Base-by-base conservation (phyloP, 768 basidiomycete species). In the Kwoniella sp. region DNA sequence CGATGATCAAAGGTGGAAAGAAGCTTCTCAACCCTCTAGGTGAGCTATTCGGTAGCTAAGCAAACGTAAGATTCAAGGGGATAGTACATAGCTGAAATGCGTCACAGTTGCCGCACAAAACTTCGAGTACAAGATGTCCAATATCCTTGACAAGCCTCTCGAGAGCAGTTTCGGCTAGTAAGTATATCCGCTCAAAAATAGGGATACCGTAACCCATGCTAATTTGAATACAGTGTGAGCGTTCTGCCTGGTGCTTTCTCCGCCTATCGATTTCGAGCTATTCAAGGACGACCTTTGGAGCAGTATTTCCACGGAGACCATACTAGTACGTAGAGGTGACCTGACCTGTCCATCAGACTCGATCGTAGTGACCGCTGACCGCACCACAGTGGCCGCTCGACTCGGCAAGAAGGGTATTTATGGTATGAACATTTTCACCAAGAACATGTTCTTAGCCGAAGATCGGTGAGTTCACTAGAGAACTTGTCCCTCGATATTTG, bases 361-460 rank as follows among this genome's bases (percentile, higher is more conserved):
- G n/a, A n/a, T n/a, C n/a, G n/a, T n/a, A n/a, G n/a, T n/a, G n/a
- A n/a, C n/a, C n/a, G 33, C 33, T 33, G 33, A 33, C 33, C 33
- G 33, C 33, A 6, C 33, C 8, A 10, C 77, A 27, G 83, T 96
- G 72, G 92, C 94, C 19, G 92, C 92, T 68, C 88, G 94, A 57
- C 86, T 96, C 49, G 95, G 95, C 12, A 83, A 86, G 25, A 94
- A 96, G 82, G 95, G 94, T 81, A 91, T 94, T 59, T 87, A 95
- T 67, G 93, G 92, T 49, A 96, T 96, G 94, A 88, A 89, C 79
- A 64, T 67, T 37, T 52, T 77, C 82, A 85, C 91, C 81, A 85
- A 91, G 48, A 93, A 92, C 83, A 93, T 92, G 91, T 93, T 92
- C 78, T 86, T 92, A 60, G 91, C 91, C 24, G 91, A 92, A 76